These are phyloP conservation scores for Oryza brachyantha DNA, from an alignment of 176 grass and related monocot species.

Conservation along the genomic window DNA sequence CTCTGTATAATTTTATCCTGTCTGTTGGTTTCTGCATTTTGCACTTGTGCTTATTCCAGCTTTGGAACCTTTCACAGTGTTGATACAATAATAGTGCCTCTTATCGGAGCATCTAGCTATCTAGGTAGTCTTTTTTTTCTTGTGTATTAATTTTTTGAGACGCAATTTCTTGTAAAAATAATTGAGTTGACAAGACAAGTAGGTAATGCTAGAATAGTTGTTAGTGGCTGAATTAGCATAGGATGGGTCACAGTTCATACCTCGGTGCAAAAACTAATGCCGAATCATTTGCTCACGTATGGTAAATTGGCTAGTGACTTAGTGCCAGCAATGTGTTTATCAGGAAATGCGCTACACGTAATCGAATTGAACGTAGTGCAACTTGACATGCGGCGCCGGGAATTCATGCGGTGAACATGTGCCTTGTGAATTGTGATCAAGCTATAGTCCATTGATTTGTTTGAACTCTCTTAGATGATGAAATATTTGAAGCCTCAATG, in stretches of 20 bases:
- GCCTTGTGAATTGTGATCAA: constrained; percentile 4
- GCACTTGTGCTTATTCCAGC: constrained; percentile 16
- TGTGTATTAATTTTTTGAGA: too few relatives aligned
- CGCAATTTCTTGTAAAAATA: too few relatives aligned
- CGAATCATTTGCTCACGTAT: constrained; percentile 10
- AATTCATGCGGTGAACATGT: constrained; percentile 28
- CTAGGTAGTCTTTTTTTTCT: constrained; percentile 14
- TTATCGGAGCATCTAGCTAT: constrained; percentile 21
- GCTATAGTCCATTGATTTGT: too few relatives aligned
- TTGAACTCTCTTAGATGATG: too few relatives aligned
- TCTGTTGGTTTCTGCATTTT: constrained; percentile 8
- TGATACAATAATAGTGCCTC: constrained; percentile 44
- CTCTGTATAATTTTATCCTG: constrained; percentile 6
- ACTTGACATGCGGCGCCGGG: constrained; percentile 35
- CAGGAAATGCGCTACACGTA: constrained; percentile 42
- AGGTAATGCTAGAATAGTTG: constrained; percentile 1
- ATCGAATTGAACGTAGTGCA: constrained; percentile 9
- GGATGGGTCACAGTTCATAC: constrained; percentile 28
- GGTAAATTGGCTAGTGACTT: background rate
- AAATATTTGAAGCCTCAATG: constrained; percentile 12
- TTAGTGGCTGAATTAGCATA: constrained; percentile 15
- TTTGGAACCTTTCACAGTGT: constrained; percentile 32
- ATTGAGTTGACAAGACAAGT: constrained; percentile 12
- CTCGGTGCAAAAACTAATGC: background rate
- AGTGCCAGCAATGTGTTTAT: background rate